Evolutionary conservation across 495 filamentous ascomycete genomes (phyloP).

Genomic region (Lophium mytilinum): DNA sequence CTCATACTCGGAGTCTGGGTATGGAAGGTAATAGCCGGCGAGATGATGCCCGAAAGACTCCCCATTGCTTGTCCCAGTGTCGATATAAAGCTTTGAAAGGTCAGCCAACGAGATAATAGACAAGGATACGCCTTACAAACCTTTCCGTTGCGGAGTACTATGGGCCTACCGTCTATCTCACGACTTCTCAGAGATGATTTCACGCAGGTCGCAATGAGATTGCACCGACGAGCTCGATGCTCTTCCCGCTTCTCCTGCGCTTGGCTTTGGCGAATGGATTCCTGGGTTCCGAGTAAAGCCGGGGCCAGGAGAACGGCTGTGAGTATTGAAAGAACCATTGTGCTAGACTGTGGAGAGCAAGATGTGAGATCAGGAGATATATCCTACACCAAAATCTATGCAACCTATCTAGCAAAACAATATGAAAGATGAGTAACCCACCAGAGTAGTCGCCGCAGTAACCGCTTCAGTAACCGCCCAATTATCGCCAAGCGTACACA

Average conservation of each 20-base stretch:
- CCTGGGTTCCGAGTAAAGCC: constrained; percentile 29
- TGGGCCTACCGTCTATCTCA: constrained; percentile 26
- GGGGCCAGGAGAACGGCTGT: constrained; percentile 23
- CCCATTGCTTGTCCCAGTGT: constrained; percentile 20
- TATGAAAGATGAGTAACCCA: too few species aligned
- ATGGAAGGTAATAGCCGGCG: constrained; percentile 29
- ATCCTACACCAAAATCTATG: background rate
- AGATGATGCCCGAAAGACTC: constrained; percentile 22
- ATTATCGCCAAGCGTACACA: too few species aligned
- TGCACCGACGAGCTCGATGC: constrained; percentile 29
- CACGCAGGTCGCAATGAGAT: constrained; percentile 27
- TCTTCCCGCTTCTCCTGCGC: constrained; percentile 28
- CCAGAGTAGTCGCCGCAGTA: too few species aligned
- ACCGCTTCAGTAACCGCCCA: too few species aligned
- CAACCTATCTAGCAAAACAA: background rate
- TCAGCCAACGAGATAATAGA: background rate
- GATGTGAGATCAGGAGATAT: background rate
- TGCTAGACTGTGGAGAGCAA: background rate
- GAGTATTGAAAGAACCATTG: constrained; percentile 29
- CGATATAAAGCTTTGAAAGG: constrained; percentile 25
- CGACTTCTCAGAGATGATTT: constrained; percentile 19
- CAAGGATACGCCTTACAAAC: constrained; percentile 1
- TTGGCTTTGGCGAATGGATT: constrained; percentile 31
- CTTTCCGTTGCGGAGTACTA: constrained; percentile 28
- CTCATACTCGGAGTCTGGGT: constrained; percentile 24